phyloP scores from a whole-genome alignment of 129 eudicot genomes.

The Arctium lappa region DNA sequence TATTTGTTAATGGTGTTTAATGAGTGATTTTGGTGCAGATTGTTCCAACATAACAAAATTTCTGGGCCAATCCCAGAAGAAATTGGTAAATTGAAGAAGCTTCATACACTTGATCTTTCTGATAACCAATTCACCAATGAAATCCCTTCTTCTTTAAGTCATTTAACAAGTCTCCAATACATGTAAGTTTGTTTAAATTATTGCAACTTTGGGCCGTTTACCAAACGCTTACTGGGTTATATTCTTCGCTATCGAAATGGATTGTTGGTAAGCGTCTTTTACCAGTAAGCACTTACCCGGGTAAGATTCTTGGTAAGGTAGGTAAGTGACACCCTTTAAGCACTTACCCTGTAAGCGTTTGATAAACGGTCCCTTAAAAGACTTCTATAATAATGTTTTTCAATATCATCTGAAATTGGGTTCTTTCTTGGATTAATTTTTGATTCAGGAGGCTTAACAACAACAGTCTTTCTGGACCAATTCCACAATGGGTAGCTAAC shows the following conservation, averaged over 20 bases:
- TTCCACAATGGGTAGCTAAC: conserved; percentile 63
- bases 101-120: conserved; percentile 91
- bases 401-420: conserved; percentile 11
- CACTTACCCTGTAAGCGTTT: background rate
- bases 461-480: conserved; percentile 66
- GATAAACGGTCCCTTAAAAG: background rate
- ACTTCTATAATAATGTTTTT: background rate
- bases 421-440: background rate
- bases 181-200: conserved; percentile 48
- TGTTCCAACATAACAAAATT: conserved; percentile 78
- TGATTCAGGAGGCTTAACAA: conserved; percentile 79
- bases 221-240: background rate
- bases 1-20: background rate
- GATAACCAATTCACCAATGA: conserved; percentile 59
- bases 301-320: background rate
- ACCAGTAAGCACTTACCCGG: background rate
- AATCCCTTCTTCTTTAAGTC: conserved; percentile 64
- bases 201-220: background rate
- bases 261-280: too few species aligned
- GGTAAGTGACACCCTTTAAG: background rate
- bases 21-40: conserved; percentile 39
- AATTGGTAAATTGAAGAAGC: conserved; percentile 64
- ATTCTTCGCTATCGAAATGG: background rate
- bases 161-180: conserved; percentile 66
- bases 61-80: conserved; percentile 75